Evolutionary conservation across 352 stramenopile genomes (phyloP), one percentile per base, ranked within the genome.

Genomic region (Globisporangium cylindrosporum): DNA sequence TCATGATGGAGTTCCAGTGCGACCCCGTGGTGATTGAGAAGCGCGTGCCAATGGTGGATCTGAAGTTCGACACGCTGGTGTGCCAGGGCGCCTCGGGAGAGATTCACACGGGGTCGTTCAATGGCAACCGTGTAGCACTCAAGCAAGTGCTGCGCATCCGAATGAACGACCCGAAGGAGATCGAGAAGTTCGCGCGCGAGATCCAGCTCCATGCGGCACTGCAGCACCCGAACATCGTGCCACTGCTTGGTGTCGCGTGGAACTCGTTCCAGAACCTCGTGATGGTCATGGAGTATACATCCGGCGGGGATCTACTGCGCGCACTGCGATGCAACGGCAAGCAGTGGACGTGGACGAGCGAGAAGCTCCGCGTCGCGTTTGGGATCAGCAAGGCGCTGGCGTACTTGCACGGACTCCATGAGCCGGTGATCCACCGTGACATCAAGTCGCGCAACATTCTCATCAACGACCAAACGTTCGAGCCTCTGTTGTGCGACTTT

Each of bases 201-300:
- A 88, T 90, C 61, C 77, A 77, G 43, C 67, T 92, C 32, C 76
- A 75, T n/a, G 75, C 74, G 8, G 78, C 67, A 5, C 66, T 92
- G 25, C 61, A 79, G 12, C 84, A 92, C 46, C 77, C 75, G 0
- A 87, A 92, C 59, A 79, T 92, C 25, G 73, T 88, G 7, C 68
- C 67, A n/a, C 69, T 90, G 24, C 49, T 86, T 9, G 84, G 80
- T 4, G 77, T 88, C 66, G 80, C 81, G 14, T 92, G 81, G 80
- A 84, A 81, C 43, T 83, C 76, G 4, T 86, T 90, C 60, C 79
- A 86, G 59, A 83, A 87, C 43, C 61, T 87, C 15, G 71, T 80
- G 25, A 74, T 80, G 54, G 68, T 86, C 41, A 76, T 83, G 53
- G 79, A 88, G 53, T 72, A 80, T 55, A 71, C 79, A 10, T 66